These are phyloP conservation scores for Ceriops zippeliana DNA, from an alignment of 345 rosid species.

Conservation along the genomic window DNA sequence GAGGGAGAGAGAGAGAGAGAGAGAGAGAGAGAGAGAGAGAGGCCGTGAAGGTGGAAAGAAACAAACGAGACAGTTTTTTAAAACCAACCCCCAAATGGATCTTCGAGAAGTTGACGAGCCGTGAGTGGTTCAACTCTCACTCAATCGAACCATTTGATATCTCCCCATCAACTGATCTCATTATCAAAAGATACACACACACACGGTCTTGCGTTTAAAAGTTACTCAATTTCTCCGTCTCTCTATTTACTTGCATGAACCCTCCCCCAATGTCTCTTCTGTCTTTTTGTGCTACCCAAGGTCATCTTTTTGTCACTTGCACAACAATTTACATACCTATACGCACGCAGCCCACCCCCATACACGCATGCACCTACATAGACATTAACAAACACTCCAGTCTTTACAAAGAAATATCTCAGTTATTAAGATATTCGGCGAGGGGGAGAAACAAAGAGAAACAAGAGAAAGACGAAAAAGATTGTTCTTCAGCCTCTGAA, in stretches of 20 bases:
- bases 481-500: no score
- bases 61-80: not conserved
- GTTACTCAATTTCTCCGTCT: not conserved
- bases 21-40: not conserved
- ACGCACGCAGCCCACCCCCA: not conserved
- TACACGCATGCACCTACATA: not conserved
- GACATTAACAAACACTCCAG: no score
- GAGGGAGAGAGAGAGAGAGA: no score
- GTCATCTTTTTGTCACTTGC: not conserved
- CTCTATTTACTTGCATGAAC: slow-evolving; percentile 10
- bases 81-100: no score
- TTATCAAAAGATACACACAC: not conserved
- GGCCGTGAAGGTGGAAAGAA: not conserved
- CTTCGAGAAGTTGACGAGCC: not conserved
- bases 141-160: not conserved
- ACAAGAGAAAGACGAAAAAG: no score
- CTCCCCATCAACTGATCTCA: not conserved
- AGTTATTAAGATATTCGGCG: no score
- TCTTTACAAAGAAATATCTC: no score
- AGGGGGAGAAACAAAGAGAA: no score
- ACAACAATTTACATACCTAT: not conserved
- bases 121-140: not conserved
- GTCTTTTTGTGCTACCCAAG: not conserved
- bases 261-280: not conserved
- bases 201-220: no score